Evolutionary conservation across 2,329 filamentous ascomycete species (phyloP).

Genomic region (Talaromyces funiculosus): DNA sequence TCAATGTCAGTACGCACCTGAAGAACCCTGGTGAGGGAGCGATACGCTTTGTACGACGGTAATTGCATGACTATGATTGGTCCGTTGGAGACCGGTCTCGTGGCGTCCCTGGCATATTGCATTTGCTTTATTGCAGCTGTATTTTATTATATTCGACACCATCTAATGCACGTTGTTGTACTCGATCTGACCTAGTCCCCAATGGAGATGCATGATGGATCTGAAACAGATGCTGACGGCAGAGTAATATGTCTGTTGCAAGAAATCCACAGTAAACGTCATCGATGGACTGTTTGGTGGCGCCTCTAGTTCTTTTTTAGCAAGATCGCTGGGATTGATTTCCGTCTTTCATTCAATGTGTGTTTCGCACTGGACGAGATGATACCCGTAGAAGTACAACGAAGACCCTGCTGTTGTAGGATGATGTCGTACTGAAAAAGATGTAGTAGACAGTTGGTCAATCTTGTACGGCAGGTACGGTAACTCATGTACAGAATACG

Average conservation of each 20-base stretch:
- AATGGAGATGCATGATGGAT: not conserved
- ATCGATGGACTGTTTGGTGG: not conserved
- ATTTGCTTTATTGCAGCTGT: too few relatives aligned
- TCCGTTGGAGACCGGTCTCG: not conserved
- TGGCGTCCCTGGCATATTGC: not conserved
- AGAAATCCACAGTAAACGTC: not conserved
- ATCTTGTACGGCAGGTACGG: not conserved
- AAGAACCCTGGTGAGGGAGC: not conserved
- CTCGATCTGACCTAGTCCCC: too few relatives aligned
- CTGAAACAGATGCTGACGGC: not conserved
- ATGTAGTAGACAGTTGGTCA: too few relatives aligned
- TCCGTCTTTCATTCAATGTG: not conserved
- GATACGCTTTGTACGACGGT: not conserved
- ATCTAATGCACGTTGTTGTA: too few relatives aligned
- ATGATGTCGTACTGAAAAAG: too few relatives aligned
- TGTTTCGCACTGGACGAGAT: not conserved
- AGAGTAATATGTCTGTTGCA: not conserved
- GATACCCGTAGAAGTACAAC: too few relatives aligned
- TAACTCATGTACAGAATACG: not conserved
- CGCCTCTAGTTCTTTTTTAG: not conserved
- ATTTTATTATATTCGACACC: not conserved
- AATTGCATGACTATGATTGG: not conserved
- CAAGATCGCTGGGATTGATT: not conserved
- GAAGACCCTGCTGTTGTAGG: too few relatives aligned
- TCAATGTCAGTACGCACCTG: constrained; percentile 2